These are phyloP conservation scores for Drechslerella coelobrocha DNA, from an alignment of 2,329 filamentous ascomycete species.

Conservation along the genomic window DNA sequence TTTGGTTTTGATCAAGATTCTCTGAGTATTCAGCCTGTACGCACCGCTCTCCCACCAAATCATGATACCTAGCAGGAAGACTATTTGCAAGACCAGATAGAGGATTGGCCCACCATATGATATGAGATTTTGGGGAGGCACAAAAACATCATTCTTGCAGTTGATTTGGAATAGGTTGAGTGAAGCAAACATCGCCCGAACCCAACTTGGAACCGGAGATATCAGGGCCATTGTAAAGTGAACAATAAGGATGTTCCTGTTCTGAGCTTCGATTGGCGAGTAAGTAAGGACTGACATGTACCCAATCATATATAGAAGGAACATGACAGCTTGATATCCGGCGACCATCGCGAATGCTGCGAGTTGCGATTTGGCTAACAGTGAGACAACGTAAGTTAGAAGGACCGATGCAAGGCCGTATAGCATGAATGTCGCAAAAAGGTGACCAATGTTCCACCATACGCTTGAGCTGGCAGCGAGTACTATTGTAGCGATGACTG, in stretches of 20 bases:
- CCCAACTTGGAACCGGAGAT: slow-evolving; percentile 77
- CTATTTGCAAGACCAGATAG: slow-evolving; percentile 77
- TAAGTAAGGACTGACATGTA: slow-evolving; percentile 78
- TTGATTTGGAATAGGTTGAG: slow-evolving; percentile 84
- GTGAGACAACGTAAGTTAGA: slow-evolving; percentile 79
- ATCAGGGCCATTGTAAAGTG: slow-evolving; percentile 78
- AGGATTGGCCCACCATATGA: slow-evolving; percentile 84
- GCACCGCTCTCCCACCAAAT: slow-evolving; percentile 82
- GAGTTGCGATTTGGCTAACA: slow-evolving; percentile 79
- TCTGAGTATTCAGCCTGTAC: slow-evolving; percentile 56
- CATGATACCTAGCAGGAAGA: slow-evolving; percentile 73
- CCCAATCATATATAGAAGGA: slow-evolving; percentile 74
- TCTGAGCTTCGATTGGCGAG: slow-evolving; percentile 72
- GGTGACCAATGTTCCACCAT: slow-evolving; percentile 80
- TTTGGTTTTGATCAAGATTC: slow-evolving; percentile 58
- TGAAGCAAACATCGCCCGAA: slow-evolving; percentile 75
- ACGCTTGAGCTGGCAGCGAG: slow-evolving; percentile 67
- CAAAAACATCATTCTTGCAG: slow-evolving; percentile 71
- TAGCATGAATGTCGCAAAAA: slow-evolving; percentile 80
- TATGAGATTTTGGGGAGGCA: slow-evolving; percentile 71
- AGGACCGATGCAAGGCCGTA: slow-evolving; percentile 81
- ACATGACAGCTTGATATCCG: slow-evolving; percentile 74
- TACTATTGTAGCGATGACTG: slow-evolving; percentile 66
- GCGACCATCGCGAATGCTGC: slow-evolving; percentile 84
- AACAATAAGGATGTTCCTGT: slow-evolving; percentile 70